These are phyloP conservation scores for Boletus semigastroideus DNA, from an alignment of 1,284 basidiomycete genomes.

Conservation along the genomic window DNA sequence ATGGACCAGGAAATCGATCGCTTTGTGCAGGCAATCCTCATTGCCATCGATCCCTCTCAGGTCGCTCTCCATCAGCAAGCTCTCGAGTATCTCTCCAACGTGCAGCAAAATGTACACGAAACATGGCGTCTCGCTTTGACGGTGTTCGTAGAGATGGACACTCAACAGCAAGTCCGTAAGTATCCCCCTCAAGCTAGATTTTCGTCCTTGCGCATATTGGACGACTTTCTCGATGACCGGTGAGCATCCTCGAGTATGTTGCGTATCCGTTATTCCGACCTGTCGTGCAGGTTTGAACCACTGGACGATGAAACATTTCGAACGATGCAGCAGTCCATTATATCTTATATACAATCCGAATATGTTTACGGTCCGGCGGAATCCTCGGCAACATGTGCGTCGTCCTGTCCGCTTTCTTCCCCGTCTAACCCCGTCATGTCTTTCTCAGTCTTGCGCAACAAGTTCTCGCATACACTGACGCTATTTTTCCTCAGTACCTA, in stretches of 20 bases:
- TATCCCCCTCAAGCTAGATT: slow-evolving; percentile 78
- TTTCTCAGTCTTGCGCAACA: slow-evolving; percentile 83
- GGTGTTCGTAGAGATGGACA: slow-evolving; percentile 64
- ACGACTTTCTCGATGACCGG: slow-evolving; percentile 85
- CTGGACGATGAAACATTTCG: slow-evolving; percentile 69
- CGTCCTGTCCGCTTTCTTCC: background rate
- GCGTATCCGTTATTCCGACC: slow-evolving; percentile 5
- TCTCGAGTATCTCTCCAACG: slow-evolving; percentile 72
- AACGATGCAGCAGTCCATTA: slow-evolving; percentile 65
- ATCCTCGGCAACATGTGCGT: slow-evolving; percentile 70
- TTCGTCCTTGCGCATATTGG: slow-evolving; percentile 82
- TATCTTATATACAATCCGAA: slow-evolving; percentile 78
- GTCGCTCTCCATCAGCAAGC: slow-evolving; percentile 74
- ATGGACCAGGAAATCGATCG: slow-evolving; percentile 78
- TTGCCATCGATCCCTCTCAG: slow-evolving; percentile 80
- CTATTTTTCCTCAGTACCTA: slow-evolving; percentile 93
- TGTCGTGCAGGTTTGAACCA: slow-evolving; percentile 57
- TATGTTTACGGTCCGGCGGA: slow-evolving; percentile 78
- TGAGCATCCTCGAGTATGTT: slow-evolving; percentile 41
- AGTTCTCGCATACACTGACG: slow-evolving; percentile 96
- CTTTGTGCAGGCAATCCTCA: slow-evolving; percentile 78
- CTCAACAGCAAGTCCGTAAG: slow-evolving; percentile 55
- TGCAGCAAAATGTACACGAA: slow-evolving; percentile 73
- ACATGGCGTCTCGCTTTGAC: slow-evolving; percentile 79
- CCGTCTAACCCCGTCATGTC: slow-evolving; percentile 8